phyloP scores from a whole-genome alignment of 2,329 filamentous ascomycete species.

The Seiridium cupressi region DNA sequence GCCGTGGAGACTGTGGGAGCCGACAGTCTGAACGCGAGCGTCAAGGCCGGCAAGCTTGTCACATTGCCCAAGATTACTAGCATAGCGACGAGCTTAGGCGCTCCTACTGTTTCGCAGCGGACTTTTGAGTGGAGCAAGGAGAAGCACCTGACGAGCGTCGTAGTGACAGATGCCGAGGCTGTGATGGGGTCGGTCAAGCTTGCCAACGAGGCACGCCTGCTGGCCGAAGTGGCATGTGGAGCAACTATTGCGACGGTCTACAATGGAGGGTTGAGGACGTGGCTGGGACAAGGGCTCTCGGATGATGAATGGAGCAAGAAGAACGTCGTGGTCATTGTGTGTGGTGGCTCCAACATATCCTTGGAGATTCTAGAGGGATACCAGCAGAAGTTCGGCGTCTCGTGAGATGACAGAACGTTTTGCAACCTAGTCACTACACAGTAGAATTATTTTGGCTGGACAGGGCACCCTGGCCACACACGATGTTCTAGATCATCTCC shows the following conservation, averaged over 20 bases:
- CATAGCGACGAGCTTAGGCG: slow-evolving; percentile 72
- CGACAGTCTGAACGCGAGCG: slow-evolving; percentile 63
- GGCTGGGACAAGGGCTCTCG: slow-evolving; percentile 50
- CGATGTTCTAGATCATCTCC: too few species aligned
- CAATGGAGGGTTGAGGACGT: slow-evolving; percentile 58
- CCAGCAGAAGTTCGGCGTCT: slow-evolving; percentile 42
- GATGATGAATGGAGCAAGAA: slow-evolving; percentile 61
- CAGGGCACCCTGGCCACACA: too few species aligned
- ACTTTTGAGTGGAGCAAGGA: slow-evolving; percentile 62
- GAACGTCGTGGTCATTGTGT: slow-evolving; percentile 82
- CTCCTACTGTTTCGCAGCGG: slow-evolving; percentile 65
- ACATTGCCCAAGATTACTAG: slow-evolving; percentile 71
- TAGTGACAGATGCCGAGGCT: slow-evolving; percentile 74
- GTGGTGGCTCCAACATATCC: slow-evolving; percentile 71
- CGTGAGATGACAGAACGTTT: neutral
- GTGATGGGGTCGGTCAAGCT: slow-evolving; percentile 74
- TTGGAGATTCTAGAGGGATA: slow-evolving; percentile 61
- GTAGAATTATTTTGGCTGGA: too few species aligned
- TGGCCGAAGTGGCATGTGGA: slow-evolving; percentile 85
- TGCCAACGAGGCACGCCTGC: slow-evolving; percentile 75
- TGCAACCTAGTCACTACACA: too few species aligned
- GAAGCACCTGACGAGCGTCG: slow-evolving; percentile 49
- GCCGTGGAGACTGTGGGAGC: slow-evolving; percentile 77
- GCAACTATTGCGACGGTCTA: slow-evolving; percentile 73
- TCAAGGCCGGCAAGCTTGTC: slow-evolving; percentile 55